Base-by-base conservation (phyloP, 768 basidiomycete genomes). In the Dacryopinax primogenitus region DNA sequence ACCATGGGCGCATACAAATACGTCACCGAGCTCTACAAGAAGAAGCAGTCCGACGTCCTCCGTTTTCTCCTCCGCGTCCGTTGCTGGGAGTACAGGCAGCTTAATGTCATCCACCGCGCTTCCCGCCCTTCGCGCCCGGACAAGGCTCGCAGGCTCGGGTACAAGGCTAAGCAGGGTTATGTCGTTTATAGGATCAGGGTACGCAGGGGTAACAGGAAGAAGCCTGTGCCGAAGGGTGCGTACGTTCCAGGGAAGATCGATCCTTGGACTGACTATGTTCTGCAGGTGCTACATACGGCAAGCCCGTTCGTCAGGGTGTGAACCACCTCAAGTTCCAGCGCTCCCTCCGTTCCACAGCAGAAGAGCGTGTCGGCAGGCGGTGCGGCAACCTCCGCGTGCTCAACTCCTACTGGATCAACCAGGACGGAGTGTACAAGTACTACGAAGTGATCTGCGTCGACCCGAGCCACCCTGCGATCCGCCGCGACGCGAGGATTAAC, bases 91-190 rank as follows among this genome's bases (percentile, higher is more conserved):
- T 96, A 93, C 81, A 90, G 96, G 70, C 96, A 99, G 77, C 80
- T 98, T 73, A 92, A 96, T 72, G 92, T 99, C 70, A 90, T 97
- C 75, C 95, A 98, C 82, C 90, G 96, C 72, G 95, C 94, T 51
- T 93, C 94, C 69, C 90, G 95, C 68, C 95, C 96, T 58, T 97
- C 95, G 58, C 90, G 96, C 74, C 96, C 96, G 64, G 96, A 99
- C 82, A 99, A 97, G 83, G 96, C 96, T 68, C 90, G 96, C 75
- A 87, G 94, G 70, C 82, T 99, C 68, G 96, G 96, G 62, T 99
- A 98, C 86, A 99, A 97, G 82, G 93, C 96, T 76, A 99, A 99
- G 84, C 96, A 99, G 79, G 96, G 96, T 72, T 99, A 92, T 76
- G 88, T 98, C 69, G 78, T 99, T 80, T 99, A 99, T 81, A 91